These are phyloP conservation scores for Hericium rajendrae DNA, from an alignment of 768 basidiomycete genomes.

Conservation along the genomic window DNA sequence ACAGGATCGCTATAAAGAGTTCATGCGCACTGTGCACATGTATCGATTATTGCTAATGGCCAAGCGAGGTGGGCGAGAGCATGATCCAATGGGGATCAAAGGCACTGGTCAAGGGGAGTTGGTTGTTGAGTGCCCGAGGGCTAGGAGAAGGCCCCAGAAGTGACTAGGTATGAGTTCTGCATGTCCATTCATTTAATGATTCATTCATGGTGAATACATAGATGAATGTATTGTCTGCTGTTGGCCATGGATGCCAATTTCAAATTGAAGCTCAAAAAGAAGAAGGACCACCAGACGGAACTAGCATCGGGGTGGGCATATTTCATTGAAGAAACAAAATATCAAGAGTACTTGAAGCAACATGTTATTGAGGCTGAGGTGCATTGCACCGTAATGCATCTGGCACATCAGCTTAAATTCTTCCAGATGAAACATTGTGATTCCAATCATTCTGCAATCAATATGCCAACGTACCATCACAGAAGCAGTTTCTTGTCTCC, in stretches of 20 bases:
- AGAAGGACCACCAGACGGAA: background rate
- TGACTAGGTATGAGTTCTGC: background rate
- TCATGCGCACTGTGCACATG: background rate
- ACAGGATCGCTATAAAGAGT: conserved; percentile 3
- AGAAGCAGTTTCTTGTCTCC: background rate
- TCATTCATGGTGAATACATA: background rate
- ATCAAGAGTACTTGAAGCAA: background rate
- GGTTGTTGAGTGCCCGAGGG: conserved; percentile 2
- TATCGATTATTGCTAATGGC: background rate
- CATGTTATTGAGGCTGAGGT: background rate
- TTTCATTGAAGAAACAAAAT: background rate
- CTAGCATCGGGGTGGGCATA: background rate
- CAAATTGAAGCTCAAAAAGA: background rate
- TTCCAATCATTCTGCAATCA: conserved; percentile 2
- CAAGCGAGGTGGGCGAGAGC: background rate
- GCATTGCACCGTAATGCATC: background rate
- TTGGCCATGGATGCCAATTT: no score
- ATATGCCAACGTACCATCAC: conserved; percentile 2
- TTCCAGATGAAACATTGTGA: no score
- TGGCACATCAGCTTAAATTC: background rate
- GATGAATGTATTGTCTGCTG: background rate
- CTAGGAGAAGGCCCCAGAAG: background rate
- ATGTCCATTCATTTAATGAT: background rate
- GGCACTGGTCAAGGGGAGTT: conserved; percentile 1
- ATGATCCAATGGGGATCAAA: conserved; percentile 3